phyloP scores from a whole-genome alignment of 2,329 filamentous ascomycete genomes.

The Microcyclospora pomicola region DNA sequence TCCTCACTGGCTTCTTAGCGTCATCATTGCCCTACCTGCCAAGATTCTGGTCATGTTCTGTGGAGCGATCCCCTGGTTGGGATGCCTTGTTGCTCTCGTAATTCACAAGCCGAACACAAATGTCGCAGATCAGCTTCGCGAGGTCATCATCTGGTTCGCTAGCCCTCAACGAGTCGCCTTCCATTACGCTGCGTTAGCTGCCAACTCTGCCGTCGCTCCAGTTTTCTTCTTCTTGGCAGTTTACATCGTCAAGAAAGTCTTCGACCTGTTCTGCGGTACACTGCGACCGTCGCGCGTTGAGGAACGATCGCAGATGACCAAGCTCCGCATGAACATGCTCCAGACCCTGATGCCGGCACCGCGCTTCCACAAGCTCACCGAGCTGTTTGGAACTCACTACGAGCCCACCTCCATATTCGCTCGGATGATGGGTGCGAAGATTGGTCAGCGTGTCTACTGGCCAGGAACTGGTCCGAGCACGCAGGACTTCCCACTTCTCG shows the following conservation, averaged over 20 bases:
- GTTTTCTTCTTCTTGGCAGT: conserved; percentile 33
- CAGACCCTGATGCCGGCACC: conserved; percentile 32
- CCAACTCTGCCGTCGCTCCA: conserved; percentile 30
- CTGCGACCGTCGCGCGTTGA: conserved; percentile 24
- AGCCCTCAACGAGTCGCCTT: conserved; percentile 33
- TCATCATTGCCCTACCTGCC: conserved; percentile 33
- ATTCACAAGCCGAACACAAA: conserved; percentile 22
- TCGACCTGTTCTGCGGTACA: conserved; percentile 23
- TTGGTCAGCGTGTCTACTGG: conserved; percentile 44
- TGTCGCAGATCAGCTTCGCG: conserved; percentile 25
- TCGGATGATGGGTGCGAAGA: conserved; percentile 37
- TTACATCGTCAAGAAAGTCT: conserved; percentile 26
- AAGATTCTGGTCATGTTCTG: conserved; percentile 28
- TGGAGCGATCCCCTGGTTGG: conserved; percentile 32
- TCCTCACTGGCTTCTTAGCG: conserved; percentile 33
- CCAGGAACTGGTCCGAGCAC: conserved; percentile 42
- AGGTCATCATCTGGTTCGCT: conserved; percentile 38
- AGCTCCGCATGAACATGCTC: conserved; percentile 34
- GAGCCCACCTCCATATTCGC: conserved; percentile 40
- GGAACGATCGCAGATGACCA: conserved; percentile 25
- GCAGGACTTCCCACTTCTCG: conserved; percentile 41
- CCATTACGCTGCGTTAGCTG: conserved; percentile 36
- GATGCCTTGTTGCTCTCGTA: conserved; percentile 32
- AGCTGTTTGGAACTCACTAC: conserved; percentile 42
- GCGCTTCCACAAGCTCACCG: conserved; percentile 35